phyloP scores from a whole-genome alignment of 2,329 filamentous ascomycete species.

The Tetracladium maxilliforme region DNA sequence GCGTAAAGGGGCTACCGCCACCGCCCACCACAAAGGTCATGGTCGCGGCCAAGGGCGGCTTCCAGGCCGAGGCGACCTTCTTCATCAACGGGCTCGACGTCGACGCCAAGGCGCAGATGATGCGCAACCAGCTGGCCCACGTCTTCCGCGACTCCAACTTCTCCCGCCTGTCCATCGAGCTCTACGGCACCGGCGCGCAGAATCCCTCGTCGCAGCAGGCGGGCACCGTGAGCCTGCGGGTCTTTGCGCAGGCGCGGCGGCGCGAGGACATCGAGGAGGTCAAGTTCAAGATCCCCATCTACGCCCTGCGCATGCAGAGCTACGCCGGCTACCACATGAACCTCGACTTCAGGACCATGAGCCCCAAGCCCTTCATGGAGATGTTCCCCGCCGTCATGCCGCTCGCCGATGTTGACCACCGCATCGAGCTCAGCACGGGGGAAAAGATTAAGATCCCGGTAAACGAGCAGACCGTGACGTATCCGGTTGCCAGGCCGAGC shows the following conservation, averaged over 20 bases:
- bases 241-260: conserved; percentile 9
- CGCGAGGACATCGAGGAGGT: conserved; percentile 7
- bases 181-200: conserved; percentile 7
- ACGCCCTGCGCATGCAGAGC: conserved; percentile 23
- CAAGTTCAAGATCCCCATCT: conserved; percentile 16
- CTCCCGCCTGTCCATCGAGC: conserved; percentile 17
- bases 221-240: conserved; percentile 9
- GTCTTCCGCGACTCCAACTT: conserved; percentile 15
- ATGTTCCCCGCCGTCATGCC: conserved; percentile 21
- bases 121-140: conserved; percentile 9
- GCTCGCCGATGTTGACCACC: conserved; percentile 5
- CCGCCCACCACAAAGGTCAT: conserved; percentile 10
- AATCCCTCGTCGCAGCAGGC: conserved; percentile 11
- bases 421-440: conserved; percentile 1
- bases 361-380: conserved; percentile 25
- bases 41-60: conserved; percentile 12
- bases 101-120: conserved; percentile 10
- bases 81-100: conserved; percentile 13
- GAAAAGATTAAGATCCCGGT: conserved; percentile 2
- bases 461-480: conserved; percentile 4
- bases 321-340: conserved; percentile 27
- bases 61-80: conserved; percentile 11
- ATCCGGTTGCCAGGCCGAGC: conserved; percentile 4
- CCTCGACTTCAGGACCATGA: conserved; percentile 26
- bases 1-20: conserved; percentile 8